phyloP scores from a whole-genome alignment of 2,329 filamentous ascomycete species.

The Sporothrix euskadiensis region DNA sequence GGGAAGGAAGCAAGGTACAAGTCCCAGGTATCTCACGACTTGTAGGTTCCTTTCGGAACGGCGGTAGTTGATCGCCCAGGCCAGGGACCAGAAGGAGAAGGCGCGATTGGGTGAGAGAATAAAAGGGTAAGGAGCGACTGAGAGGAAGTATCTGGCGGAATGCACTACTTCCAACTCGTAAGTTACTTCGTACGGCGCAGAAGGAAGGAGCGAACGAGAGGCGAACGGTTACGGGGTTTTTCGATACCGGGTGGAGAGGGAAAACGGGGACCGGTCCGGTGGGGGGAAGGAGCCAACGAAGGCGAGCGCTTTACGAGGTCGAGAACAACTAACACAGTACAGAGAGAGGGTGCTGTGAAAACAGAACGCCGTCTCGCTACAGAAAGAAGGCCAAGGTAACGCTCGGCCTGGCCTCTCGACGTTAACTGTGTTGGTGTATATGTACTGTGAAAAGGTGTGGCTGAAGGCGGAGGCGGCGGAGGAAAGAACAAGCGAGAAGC shows the following conservation, averaged over 20 bases:
- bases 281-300: slow-evolving; percentile 8
- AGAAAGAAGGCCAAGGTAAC: slow-evolving; percentile 6
- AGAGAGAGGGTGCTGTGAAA: background rate
- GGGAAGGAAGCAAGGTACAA: background rate
- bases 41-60: background rate
- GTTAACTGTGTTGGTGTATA: background rate
- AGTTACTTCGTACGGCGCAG: background rate
- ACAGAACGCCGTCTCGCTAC: slow-evolving; percentile 6
- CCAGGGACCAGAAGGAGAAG: slow-evolving; percentile 12
- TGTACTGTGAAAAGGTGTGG: background rate
- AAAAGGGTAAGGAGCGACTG: background rate
- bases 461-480: background rate
- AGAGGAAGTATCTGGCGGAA: background rate
- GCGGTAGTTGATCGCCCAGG: slow-evolving; percentile 2
- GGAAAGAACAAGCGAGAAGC: background rate
- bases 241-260: slow-evolving; percentile 15
- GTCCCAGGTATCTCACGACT: background rate
- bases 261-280: slow-evolving; percentile 16
- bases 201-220: slow-evolving; percentile 3
- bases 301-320: background rate
- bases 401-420: background rate
- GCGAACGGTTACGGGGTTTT: slow-evolving; percentile 1
- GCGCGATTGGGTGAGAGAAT: slow-evolving; percentile 10
- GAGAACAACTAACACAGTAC: background rate
- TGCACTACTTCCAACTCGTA: background rate